Conservation (phyloP, 257 asterid genomes). For the Solanum gracilifrons region DNA sequence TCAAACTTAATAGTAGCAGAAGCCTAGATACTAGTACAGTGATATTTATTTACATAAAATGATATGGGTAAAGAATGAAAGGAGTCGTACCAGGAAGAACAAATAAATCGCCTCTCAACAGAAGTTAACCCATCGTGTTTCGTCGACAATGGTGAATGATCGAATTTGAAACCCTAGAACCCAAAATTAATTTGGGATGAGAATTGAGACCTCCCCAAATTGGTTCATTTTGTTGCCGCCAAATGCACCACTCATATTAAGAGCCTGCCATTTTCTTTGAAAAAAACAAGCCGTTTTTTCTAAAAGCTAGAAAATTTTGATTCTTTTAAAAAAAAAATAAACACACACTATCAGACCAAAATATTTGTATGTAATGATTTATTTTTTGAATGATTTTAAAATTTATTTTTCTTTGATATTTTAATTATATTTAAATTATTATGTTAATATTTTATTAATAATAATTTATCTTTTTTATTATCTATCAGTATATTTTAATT, state of each 20-base stretch:
- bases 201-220: not conserved
- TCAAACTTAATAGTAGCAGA: not conserved
- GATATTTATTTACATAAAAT: not conserved
- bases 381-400: too few relatives aligned
- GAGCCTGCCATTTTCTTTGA: not conserved
- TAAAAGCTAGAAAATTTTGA: not conserved
- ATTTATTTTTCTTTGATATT: not conserved
- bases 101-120: not conserved
- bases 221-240: not conserved
- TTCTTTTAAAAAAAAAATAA: too few relatives aligned
- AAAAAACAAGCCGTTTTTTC: not conserved
- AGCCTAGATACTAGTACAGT: not conserved
- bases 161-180: not conserved
- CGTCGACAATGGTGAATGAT: not conserved
- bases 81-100: not conserved
- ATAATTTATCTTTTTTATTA: too few relatives aligned
- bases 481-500: too few relatives aligned
- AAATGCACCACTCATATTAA: not conserved
- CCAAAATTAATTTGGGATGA: not conserved
- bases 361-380: too few relatives aligned
- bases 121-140: not conserved
- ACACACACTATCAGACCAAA: not conserved
- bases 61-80: not conserved
- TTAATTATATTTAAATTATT: too few relatives aligned
- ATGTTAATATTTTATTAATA: too few relatives aligned